These are phyloP conservation scores for Cucurbita moschata DNA, from an alignment of 306 rosid genomes.

Conservation along the genomic window DNA sequence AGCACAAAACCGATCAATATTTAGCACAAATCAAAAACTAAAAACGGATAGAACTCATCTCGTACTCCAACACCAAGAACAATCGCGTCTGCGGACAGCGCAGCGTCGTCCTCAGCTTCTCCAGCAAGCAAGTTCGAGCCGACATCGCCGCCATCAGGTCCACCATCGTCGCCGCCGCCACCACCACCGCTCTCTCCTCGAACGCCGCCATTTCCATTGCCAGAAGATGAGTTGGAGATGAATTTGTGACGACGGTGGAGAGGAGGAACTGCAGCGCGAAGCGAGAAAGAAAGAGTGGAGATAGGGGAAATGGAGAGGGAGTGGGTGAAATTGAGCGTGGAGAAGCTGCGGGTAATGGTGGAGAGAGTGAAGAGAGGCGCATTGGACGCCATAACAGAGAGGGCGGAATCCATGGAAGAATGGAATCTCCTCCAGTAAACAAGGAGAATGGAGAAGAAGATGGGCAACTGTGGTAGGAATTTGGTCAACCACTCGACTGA, in stretches of 20 bases:
- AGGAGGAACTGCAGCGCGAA: background rate
- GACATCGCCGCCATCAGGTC: background rate
- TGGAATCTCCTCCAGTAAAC: background rate
- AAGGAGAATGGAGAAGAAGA: background rate
- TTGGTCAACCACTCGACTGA: background rate
- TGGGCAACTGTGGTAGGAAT: background rate
- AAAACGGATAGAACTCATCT: background rate
- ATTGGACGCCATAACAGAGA: background rate
- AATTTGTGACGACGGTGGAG: background rate
- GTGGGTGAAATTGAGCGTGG: background rate
- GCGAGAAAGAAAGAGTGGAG: background rate
- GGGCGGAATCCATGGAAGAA: background rate
- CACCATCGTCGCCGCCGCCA: background rate
- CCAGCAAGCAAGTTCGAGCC: background rate
- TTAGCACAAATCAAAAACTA: background rate
- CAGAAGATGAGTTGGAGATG: background rate
- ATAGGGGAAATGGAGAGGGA: background rate
- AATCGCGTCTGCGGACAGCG: conserved; percentile 1
- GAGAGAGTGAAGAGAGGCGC: background rate
- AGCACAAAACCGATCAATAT: background rate
- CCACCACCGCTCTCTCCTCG: conserved; percentile 3
- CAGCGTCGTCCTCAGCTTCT: background rate
- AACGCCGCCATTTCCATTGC: background rate
- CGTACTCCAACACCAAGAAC: conserved; percentile 4
- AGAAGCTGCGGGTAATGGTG: background rate